A percentile compares a stretch with the other conserved stretches of the same genome.
Conservation (phyloP, 164 flowering plant genomes). For the Paratinospora sagittata region DNA sequence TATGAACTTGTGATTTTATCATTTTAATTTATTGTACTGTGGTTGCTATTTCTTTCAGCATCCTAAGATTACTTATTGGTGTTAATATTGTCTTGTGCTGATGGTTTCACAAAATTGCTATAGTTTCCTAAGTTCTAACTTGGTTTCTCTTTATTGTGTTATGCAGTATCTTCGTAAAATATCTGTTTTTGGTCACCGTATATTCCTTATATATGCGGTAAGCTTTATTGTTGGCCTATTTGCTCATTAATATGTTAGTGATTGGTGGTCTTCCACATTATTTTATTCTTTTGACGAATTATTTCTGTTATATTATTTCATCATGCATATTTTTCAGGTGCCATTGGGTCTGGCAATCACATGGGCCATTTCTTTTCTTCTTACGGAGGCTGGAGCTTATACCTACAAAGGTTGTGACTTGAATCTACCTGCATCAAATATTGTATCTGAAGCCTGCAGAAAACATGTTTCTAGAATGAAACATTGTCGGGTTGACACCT, state of each 20-base stretch:
- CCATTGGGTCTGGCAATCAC: conserved; percentile 91
- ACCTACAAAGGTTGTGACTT: conserved; percentile 81
- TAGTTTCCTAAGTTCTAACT: neutral
- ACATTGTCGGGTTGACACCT: conserved; percentile 82
- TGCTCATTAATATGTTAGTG: neutral
- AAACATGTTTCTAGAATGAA: conserved; percentile 78
- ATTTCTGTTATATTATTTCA: neutral
- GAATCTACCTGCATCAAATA: conserved; percentile 78
- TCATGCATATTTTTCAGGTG: conserved; percentile 46
- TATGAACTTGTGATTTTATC: neutral
- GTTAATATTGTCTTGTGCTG: neutral
- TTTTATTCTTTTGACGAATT: neutral
- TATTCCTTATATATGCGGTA: conserved; percentile 95
- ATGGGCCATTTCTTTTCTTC: conserved; percentile 83
- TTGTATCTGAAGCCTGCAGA: conserved; percentile 74
- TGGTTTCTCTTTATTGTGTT: conserved; percentile 11
- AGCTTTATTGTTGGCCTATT: conserved; percentile 16
- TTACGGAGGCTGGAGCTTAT: conserved; percentile 89
- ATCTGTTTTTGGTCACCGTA: conserved; percentile 86
- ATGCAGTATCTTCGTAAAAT: conserved; percentile 95
- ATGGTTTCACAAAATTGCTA: neutral
- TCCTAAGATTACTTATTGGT: neutral
- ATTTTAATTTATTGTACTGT: neutral
- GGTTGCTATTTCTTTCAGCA: neutral
- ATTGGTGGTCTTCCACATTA: neutral